Percentiles rank a stretch among this genome's conserved stretches.
phyloP scores from a whole-genome alignment of 2,329 filamentous ascomycete species.

The Fusarium drepaniforme region DNA sequence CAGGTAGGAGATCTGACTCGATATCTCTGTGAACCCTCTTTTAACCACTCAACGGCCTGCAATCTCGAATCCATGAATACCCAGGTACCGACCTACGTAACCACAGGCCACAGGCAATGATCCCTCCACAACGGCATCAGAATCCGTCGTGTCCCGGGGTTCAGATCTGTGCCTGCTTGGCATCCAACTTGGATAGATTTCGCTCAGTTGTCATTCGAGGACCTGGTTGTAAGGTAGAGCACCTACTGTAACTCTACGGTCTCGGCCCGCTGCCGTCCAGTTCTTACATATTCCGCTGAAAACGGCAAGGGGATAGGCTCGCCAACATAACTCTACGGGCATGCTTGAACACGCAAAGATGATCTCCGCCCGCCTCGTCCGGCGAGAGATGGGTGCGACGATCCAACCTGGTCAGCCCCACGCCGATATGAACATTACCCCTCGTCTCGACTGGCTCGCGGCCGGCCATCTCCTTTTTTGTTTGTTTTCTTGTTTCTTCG shows the following conservation, averaged over 20 bases:
- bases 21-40: not conserved
- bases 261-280: slow-evolving; percentile 1
- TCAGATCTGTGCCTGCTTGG: slow-evolving; percentile 20
- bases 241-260: not conserved
- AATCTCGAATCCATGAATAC: not conserved
- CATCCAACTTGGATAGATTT: slow-evolving; percentile 8
- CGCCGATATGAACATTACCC: slow-evolving; percentile 16
- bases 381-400: slow-evolving; percentile 17
- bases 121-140: slow-evolving; percentile 18
- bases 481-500: not conserved
- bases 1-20: not conserved
- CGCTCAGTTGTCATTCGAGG: not conserved
- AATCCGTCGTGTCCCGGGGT: slow-evolving; percentile 22
- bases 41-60: not conserved
- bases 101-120: slow-evolving; percentile 29
- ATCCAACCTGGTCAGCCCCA: slow-evolving; percentile 23
- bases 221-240: not conserved
- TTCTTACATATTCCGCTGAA: not conserved
- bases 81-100: slow-evolving; percentile 7
- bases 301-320: not conserved
- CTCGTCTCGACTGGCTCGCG: not conserved
- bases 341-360: slow-evolving; percentile 19
- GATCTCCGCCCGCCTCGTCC: slow-evolving; percentile 30
- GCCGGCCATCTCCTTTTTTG: slow-evolving; percentile 1
- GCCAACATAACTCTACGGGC: slow-evolving; percentile 10